These are phyloP conservation scores for Psilocybe cyanescens DNA, from an alignment of 768 basidiomycete species.

Conservation along the genomic window DNA sequence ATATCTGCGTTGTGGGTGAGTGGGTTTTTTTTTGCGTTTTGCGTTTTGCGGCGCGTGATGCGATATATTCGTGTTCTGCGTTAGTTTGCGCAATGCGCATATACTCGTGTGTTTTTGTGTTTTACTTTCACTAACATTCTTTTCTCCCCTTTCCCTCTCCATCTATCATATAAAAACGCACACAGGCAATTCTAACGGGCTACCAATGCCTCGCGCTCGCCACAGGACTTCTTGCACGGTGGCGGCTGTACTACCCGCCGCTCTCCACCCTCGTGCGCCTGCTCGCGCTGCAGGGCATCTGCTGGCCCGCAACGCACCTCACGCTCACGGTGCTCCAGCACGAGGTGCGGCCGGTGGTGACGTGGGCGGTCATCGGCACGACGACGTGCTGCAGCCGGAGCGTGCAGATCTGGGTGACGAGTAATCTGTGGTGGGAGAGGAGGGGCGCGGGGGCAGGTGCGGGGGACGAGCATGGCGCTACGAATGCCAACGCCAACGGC, in stretches of 20 bases:
- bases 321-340: slow-evolving; percentile 78
- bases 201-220: slow-evolving; percentile 89
- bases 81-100: neutral
- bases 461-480: neutral
- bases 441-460: slow-evolving; percentile 12
- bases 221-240: slow-evolving; percentile 86
- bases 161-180: neutral
- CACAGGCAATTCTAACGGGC: slow-evolving; percentile 71
- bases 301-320: slow-evolving; percentile 92
- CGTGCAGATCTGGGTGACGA: slow-evolving; percentile 95
- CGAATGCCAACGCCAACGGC: no score
- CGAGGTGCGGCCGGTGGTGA: slow-evolving; percentile 74
- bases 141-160: neutral
- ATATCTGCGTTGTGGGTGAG: slow-evolving; percentile 76
- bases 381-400: slow-evolving; percentile 84
- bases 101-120: neutral
- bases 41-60: no score
- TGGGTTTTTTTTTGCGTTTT: neutral
- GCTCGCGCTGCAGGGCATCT: slow-evolving; percentile 91
- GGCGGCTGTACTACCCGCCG: slow-evolving; percentile 90
- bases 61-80: no score
- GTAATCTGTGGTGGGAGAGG: slow-evolving; percentile 71
- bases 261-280: slow-evolving; percentile 89
- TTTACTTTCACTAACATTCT: neutral
- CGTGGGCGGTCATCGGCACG: slow-evolving; percentile 90